Evolutionary conservation across 306 rosid species (phyloP), one percentile per base, ranked within the genome.

Genomic region (Castanospermum australe): DNA sequence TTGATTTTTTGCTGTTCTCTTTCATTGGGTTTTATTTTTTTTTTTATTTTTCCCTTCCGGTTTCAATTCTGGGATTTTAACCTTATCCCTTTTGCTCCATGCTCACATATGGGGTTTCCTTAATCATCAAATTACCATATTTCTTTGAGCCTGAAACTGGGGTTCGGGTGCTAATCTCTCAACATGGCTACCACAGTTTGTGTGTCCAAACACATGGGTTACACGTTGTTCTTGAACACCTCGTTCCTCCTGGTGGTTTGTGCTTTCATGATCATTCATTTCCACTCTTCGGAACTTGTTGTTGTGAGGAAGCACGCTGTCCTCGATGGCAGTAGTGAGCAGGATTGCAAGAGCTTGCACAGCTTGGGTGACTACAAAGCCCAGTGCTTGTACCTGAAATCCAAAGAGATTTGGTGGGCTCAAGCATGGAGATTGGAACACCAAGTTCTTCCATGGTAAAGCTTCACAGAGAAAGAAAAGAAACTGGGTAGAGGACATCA

Each of bases 201-300:
- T 61, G 35, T 28, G 47, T 36, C 81, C 62, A 83, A 44, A 35
- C 76, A 57, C 50, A 38, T 25, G 81, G 71, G 22, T 52, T 85
- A 73, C 75, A 55, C 87, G 6, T 4, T 82, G 82, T 84, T 92
- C 60, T 69, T 84, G 57, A 92, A 92, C 76, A 28, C 73, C 71
- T 82, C 86, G 0, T 86, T 84, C 64, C 71, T 92, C 9, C 0
- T 87, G 0, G 66, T 89, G 76, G 78, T 71, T 5, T 86, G 64
- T 68, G 76, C 73, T 57, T 74, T 78, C 42, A 21, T 86, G 66
- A 17, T 80, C 8, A 36, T 76, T 66, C 72, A 79, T 71, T 68
- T 81, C 52, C 44, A 81, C 48, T 59, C 90, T 54, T 79, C 86
- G 15, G 85, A 87, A n/a, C 72, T 28, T 51, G 45, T 35, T 67